Conservation (phyloP, 1,284 basidiomycete genomes). For the Ganoderma lingzhi region DNA sequence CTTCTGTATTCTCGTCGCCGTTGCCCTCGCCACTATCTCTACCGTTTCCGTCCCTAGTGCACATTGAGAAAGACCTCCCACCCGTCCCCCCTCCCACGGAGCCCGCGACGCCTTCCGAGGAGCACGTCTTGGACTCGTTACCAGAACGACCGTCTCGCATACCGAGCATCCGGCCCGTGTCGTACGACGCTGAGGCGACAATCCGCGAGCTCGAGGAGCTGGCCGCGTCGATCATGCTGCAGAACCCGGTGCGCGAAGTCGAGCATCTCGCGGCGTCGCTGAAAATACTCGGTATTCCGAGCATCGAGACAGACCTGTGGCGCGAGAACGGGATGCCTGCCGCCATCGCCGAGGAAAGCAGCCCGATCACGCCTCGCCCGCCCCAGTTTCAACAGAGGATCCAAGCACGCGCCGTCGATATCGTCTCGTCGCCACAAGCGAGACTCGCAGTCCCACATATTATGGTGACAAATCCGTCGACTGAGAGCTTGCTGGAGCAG, state of each 20-base stretch:
- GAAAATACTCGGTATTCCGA: slow-evolving; percentile 7
- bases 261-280: slow-evolving; percentile 30
- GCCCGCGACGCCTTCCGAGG: slow-evolving; percentile 9
- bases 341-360: slow-evolving; percentile 5
- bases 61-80: slow-evolving; percentile 26
- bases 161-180: slow-evolving; percentile 17
- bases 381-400: background rate
- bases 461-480: slow-evolving; percentile 38
- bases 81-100: slow-evolving; percentile 25
- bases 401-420: background rate
- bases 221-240: slow-evolving; percentile 21
- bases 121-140: background rate
- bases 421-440: background rate
- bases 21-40: slow-evolving; percentile 1
- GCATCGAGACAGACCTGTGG: background rate
- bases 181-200: slow-evolving; percentile 27
- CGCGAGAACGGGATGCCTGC: background rate
- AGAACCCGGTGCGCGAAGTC: slow-evolving; percentile 26
- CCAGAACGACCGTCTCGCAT: background rate
- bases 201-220: slow-evolving; percentile 26
- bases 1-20: slow-evolving; percentile 1
- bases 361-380: background rate
- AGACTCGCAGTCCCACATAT: slow-evolving; percentile 32
- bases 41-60: slow-evolving; percentile 15
- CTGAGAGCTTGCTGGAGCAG: slow-evolving; percentile 22